phyloP scores from a whole-genome alignment of 768 basidiomycete species.

The Galerina sulciceps region DNA sequence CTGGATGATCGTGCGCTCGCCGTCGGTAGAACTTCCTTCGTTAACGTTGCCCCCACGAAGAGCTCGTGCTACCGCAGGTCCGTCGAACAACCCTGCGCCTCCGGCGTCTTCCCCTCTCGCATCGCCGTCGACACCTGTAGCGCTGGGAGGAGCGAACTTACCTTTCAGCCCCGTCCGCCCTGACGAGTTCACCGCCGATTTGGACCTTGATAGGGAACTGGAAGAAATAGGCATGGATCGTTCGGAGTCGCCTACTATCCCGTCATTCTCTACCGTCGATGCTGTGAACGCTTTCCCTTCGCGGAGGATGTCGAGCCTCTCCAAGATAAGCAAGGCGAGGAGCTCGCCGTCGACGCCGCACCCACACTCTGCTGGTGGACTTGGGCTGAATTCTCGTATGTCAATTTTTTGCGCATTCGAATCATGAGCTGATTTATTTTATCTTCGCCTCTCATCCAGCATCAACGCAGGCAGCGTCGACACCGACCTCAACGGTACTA shows the following conservation, averaged over 20 bases:
- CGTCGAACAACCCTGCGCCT: not conserved
- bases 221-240: not conserved
- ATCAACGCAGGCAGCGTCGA: no score
- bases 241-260: constrained; percentile 1
- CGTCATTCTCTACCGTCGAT: not conserved
- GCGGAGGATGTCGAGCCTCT: not conserved
- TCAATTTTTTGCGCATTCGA: no score
- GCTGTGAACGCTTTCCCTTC: not conserved
- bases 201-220: no score
- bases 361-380: no score
- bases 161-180: no score
- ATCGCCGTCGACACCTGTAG: not conserved
- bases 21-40: constrained; percentile 37
- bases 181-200: no score
- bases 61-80: not conserved
- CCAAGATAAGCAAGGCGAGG: no score
- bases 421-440: no score
- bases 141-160: not conserved
- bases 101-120: not conserved
- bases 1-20: constrained; percentile 38
- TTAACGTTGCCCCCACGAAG: constrained; percentile 44
- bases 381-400: no score
- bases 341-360: no score
- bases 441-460: no score
- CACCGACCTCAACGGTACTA: no score